Conservation (phyloP, 768 basidiomycete genomes). For the Cubamyces sp. region DNA sequence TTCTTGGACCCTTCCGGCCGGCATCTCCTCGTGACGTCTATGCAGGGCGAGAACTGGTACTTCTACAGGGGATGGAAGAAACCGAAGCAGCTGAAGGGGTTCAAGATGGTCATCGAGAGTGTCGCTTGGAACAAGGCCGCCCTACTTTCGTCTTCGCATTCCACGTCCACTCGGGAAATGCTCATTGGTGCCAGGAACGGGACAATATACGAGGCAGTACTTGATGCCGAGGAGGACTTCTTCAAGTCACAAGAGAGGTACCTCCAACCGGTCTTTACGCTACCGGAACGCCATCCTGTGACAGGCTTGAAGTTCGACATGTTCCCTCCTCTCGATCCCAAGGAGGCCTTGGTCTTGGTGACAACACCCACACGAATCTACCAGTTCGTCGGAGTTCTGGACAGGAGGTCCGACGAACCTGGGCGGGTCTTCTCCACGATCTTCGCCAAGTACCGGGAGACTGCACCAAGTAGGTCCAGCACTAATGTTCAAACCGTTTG, state of each 20-base stretch:
- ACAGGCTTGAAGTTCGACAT: conserved; percentile 86
- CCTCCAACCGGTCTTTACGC: conserved; percentile 69
- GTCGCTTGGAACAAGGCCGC: conserved; percentile 88
- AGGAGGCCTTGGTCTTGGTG: conserved; percentile 70
- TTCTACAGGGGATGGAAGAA: conserved; percentile 82
- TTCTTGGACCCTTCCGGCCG: conserved; percentile 94
- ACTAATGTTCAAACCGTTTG: background rate
- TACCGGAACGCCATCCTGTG: conserved; percentile 82
- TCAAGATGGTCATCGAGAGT: conserved; percentile 88
- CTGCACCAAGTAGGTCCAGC: conserved; percentile 69
- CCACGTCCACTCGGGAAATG: conserved; percentile 81
- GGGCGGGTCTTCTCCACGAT: conserved; percentile 75
- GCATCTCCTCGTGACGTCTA: conserved; percentile 86
- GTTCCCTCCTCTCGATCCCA: conserved; percentile 65
- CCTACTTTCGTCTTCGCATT: conserved; percentile 62
- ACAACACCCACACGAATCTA: conserved; percentile 91
- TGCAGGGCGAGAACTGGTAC: conserved; percentile 94
- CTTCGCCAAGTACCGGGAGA: conserved; percentile 75
- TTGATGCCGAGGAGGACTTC: conserved; percentile 91
- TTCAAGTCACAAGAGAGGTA: conserved; percentile 89
- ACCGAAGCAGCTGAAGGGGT: conserved; percentile 73
- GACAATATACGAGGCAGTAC: conserved; percentile 82
- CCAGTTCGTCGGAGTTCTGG: conserved; percentile 77
- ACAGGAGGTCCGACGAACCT: conserved; percentile 72
- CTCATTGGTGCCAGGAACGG: conserved; percentile 87